Base-by-base conservation (phyloP, 2,329 filamentous ascomycete genomes). In the Fusarium udum region DNA sequence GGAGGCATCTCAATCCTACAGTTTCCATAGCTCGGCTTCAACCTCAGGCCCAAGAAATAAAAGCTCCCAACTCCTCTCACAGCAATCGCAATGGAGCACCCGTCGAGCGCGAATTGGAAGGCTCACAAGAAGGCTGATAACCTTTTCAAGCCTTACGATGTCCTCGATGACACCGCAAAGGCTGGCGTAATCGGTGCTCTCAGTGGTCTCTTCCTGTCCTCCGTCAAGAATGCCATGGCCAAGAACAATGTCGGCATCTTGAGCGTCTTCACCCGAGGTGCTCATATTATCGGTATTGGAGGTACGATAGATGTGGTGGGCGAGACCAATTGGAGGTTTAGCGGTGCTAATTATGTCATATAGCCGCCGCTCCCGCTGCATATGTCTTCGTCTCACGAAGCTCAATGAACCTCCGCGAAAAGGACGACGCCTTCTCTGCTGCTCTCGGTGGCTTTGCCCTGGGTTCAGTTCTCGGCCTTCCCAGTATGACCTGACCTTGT, bases 211-310 rank as follows among this genome's bases (percentile, higher is more conserved):
- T 88, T 94, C 82, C 82, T 92, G 69, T 92, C 94, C 57, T 92
- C 93, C 62, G 88, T 97, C 75, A 93, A 95, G 86, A 98, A 97
- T 86, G 94, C 95, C 67, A 88, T 98, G 77, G 88, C 92, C 62
- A 95, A 91, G 86, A 88, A 90, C 81, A 97, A 97, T 83, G 87
- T 96, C 75, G 94, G 95, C 77, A 88, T 91, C 71, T 90, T 92
- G 86, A 93, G 93, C 75, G 88, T 97, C 79, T 91, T 98, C 81
- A 93, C 93, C 52, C 90, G 91, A 79, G 92, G 91, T 64, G 95
- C 95, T 75, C 87, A 91, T 79, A 92, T 92, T 56, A 92, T 95
- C 80, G 92, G 82, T 51, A 78, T 84, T 43, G 79, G 78, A 71
- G 78, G 82, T 84, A 81, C 57, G 80, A 55, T 22, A 13, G 16